Percentiles rank a stretch among this genome's conserved stretches.
Evolutionary conservation across 441 rosid genomes (phyloP).

Genomic region (Daphne laureola): DNA sequence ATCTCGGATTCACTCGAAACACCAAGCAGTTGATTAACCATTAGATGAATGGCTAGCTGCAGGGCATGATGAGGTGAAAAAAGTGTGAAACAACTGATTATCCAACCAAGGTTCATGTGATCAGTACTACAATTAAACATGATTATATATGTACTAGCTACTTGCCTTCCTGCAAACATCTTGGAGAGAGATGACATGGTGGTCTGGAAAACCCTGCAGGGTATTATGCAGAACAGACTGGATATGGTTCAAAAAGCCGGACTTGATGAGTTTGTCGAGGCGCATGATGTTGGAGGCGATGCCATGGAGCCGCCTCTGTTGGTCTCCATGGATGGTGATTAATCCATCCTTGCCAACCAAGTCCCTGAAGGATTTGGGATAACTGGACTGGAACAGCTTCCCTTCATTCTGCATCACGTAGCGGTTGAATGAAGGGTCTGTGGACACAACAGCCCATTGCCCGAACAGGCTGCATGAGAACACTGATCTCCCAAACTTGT

Average conservation of each 20-base stretch:
- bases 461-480: slow-evolving; percentile 74
- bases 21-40: slow-evolving; percentile 73
- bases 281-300: slow-evolving; percentile 78
- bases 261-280: slow-evolving; percentile 57
- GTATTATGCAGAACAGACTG: slow-evolving; percentile 49
- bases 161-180: slow-evolving; percentile 82
- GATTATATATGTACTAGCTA: background rate
- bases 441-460: slow-evolving; percentile 63
- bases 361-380: slow-evolving; percentile 79
- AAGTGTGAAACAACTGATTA: background rate
- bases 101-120: background rate
- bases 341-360: slow-evolving; percentile 83
- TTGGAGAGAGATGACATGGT: slow-evolving; percentile 54
- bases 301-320: slow-evolving; percentile 63
- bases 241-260: slow-evolving; percentile 52
- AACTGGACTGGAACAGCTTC: slow-evolving; percentile 64
- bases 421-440: slow-evolving; percentile 57
- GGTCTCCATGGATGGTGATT: slow-evolving; percentile 69
- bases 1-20: slow-evolving; percentile 53
- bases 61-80: background rate
- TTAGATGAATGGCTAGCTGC: slow-evolving; percentile 73
- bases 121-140: background rate
- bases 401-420: slow-evolving; percentile 79
- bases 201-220: slow-evolving; percentile 25
- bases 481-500: slow-evolving; percentile 68